Conservation (phyloP, 108 stramenopile species). For the Fistulifera solaris region DNA sequence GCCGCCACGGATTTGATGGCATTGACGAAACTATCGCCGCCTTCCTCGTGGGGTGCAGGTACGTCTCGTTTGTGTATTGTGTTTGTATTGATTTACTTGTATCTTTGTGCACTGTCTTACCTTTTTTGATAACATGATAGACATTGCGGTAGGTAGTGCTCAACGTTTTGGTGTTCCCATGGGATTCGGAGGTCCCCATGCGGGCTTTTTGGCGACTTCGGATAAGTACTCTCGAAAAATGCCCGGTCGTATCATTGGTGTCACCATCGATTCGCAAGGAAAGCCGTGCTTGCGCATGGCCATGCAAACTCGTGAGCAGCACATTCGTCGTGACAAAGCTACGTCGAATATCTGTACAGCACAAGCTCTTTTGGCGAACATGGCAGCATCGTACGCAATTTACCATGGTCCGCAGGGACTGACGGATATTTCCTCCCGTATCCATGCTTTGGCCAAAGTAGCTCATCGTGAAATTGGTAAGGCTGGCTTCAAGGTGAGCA, state of each 20-base stretch:
- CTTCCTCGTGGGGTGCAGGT: constrained; percentile 84
- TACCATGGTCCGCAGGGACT: constrained; percentile 99
- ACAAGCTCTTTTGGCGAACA: constrained; percentile 97
- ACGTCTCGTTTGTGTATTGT: no score
- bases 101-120: no score
- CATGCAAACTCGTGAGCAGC: constrained; percentile 98
- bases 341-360: constrained; percentile 99
- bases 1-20: constrained; percentile 95
- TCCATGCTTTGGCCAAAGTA: constrained; percentile 79
- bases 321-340: constrained; percentile 98
- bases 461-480: constrained; percentile 70
- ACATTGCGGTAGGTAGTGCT: constrained; percentile 96
- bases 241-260: constrained; percentile 98
- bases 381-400: constrained; percentile 98
- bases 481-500: constrained; percentile 60
- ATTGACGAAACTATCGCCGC: constrained; percentile 79
- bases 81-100: no score
- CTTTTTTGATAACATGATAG: constrained; percentile 12
- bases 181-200: constrained; percentile 99
- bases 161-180: constrained; percentile 99
- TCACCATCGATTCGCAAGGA: constrained; percentile 83
- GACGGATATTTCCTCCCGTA: constrained; percentile 74
- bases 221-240: constrained; percentile 91
- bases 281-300: constrained; percentile 98
- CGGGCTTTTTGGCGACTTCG: constrained; percentile 92